Percentiles rank a stretch among this genome's conserved stretches.
phyloP scores from a whole-genome alignment of 495 filamentous ascomycete species.

The Aspergillus asperescens region DNA sequence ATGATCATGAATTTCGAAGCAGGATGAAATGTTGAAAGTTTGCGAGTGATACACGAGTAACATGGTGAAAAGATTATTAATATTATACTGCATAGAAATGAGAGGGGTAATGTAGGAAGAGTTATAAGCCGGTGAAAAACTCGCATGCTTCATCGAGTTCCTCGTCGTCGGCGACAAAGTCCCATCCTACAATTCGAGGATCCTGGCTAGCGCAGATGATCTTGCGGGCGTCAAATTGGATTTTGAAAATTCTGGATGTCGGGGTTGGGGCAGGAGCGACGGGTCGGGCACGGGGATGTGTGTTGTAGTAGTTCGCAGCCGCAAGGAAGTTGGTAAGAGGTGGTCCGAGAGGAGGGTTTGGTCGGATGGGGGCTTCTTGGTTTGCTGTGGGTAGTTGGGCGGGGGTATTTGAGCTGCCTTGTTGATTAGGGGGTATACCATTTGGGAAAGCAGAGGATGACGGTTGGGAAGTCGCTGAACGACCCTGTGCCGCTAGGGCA shows the following conservation, averaged over 20 bases:
- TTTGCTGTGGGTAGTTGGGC: slow-evolving; percentile 5
- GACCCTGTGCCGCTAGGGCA: slow-evolving; percentile 1
- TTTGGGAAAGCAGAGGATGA: not conserved
- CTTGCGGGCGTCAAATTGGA: slow-evolving; percentile 90
- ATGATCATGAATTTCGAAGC: no score
- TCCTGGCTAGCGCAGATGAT: slow-evolving; percentile 94
- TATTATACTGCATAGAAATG: not conserved
- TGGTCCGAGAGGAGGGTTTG: slow-evolving; percentile 9
- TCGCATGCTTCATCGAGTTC: slow-evolving; percentile 74
- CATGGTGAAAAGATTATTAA: not conserved
- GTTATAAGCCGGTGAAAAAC: slow-evolving; percentile 58
- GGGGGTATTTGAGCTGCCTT: not conserved
- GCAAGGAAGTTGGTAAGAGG: not conserved
- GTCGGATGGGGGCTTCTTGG: not conserved
- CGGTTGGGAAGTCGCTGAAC: not conserved
- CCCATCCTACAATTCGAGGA: slow-evolving; percentile 91
- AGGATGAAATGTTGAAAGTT: no score
- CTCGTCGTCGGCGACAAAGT: slow-evolving; percentile 87
- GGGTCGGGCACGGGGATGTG: slow-evolving; percentile 13
- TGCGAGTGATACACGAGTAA: not conserved
- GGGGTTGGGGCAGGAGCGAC: slow-evolving; percentile 11
- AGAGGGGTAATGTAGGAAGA: not conserved
- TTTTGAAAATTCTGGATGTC: slow-evolving; percentile 81
- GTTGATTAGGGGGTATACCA: not conserved
- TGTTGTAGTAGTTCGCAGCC: slow-evolving; percentile 13